phyloP scores from a whole-genome alignment of 2,329 filamentous ascomycete genomes.

The Cercospora sp. region DNA sequence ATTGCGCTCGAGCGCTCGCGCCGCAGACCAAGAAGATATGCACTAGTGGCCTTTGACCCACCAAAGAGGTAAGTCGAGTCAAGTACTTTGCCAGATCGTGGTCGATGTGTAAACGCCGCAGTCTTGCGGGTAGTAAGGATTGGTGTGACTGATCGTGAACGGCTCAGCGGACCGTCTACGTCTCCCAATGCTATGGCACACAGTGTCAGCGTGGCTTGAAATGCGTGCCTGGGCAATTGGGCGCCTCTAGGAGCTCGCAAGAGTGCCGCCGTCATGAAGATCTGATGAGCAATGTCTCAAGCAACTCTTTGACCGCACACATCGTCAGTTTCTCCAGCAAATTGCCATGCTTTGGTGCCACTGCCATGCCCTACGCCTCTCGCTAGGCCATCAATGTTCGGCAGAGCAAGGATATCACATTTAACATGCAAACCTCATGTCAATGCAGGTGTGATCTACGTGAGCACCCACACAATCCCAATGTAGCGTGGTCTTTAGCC shows the following conservation, averaged over 20 bases:
- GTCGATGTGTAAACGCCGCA: background rate
- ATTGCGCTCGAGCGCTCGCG: background rate
- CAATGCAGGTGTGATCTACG: background rate
- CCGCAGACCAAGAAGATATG: background rate
- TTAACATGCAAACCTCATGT: background rate
- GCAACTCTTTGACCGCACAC: background rate
- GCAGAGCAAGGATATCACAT: background rate
- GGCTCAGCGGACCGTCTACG: background rate
- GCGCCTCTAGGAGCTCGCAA: background rate
- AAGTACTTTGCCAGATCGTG: background rate
- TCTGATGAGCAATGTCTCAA: background rate
- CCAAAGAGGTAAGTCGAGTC: background rate
- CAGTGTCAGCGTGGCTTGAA: background rate
- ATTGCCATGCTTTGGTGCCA: background rate
- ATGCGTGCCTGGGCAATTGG: background rate
- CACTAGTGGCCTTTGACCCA: background rate
- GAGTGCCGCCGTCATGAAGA: background rate
- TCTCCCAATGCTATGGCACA: background rate
- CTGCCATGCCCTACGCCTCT: background rate
- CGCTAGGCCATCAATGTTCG: background rate
- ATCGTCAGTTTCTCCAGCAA: background rate
- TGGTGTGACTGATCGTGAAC: background rate
- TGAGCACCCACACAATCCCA: background rate
- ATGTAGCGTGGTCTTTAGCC: background rate
- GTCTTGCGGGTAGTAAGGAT: background rate